Evolutionary conservation across 2,329 filamentous ascomycete genomes (phyloP).

Genomic region (Trichoderma simmonsii): DNA sequence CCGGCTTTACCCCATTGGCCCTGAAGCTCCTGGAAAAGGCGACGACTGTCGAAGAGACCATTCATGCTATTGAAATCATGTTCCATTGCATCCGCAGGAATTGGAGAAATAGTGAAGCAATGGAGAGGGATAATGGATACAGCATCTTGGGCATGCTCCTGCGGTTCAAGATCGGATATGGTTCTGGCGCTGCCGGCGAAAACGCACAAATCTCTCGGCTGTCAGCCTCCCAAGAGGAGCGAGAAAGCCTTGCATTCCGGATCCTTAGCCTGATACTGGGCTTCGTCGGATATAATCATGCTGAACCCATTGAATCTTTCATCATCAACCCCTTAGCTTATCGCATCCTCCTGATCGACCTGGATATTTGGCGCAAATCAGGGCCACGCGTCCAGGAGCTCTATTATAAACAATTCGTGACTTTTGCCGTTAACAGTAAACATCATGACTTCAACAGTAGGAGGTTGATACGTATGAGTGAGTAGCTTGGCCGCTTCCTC

Average conservation of each 20-base stretch:
- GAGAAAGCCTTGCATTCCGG: constrained; percentile 55
- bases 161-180: constrained; percentile 72
- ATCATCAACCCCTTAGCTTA: constrained; percentile 96
- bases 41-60: constrained; percentile 63
- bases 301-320: constrained; percentile 79
- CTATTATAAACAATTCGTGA: constrained; percentile 89
- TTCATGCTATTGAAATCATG: constrained; percentile 76
- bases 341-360: constrained; percentile 83
- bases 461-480: constrained; percentile 85
- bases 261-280: constrained; percentile 74
- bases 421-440: constrained; percentile 86
- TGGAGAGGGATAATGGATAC: constrained; percentile 95
- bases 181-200: constrained; percentile 32
- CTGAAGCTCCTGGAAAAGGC: constrained; percentile 82
- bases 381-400: constrained; percentile 74
- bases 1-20: constrained; percentile 83
- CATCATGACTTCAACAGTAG: constrained; percentile 90
- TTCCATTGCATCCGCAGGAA: constrained; percentile 84
- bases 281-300: constrained; percentile 84
- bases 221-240: constrained; percentile 48
- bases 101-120: constrained; percentile 97
- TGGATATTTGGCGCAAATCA: constrained; percentile 87
- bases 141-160: constrained; percentile 80
- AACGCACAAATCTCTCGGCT: constrained; percentile 39
- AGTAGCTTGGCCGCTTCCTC: constrained; percentile 34